Evolutionary conservation across 192 early-diverging fungal genomes (phyloP).

Genomic region (Linderina pennispora): DNA sequence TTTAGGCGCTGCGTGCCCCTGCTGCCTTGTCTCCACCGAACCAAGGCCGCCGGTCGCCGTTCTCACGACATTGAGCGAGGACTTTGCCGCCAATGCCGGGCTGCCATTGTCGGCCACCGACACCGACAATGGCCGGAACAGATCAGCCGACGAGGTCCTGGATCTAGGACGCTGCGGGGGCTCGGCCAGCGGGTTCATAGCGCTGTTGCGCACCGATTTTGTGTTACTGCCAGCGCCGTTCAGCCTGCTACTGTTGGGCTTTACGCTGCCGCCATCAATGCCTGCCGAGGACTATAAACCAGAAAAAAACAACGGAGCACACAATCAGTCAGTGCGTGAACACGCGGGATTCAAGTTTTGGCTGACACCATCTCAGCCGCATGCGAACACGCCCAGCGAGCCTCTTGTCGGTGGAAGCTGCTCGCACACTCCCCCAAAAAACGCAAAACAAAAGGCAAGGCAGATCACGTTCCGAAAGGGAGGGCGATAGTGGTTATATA

Average conservation of each 20-base stretch:
- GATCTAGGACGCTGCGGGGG: background rate
- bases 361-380: no score
- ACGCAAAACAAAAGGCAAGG: background rate
- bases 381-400: no score
- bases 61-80: conserved; percentile 14
- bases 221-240: background rate
- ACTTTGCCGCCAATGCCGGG: conserved; percentile 18
- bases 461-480: background rate
- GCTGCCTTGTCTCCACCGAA: background rate
- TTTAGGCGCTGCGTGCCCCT: conserved; percentile 6
- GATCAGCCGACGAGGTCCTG: background rate
- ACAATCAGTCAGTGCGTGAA: background rate
- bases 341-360: no score
- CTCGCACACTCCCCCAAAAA: no score
- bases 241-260: background rate
- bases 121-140: background rate
- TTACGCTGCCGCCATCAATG: background rate
- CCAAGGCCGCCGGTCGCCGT: background rate
- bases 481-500: background rate
- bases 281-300: background rate
- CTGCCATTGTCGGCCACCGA: background rate
- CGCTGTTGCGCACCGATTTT: background rate
- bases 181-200: background rate
- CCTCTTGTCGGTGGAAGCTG: no score
- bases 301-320: background rate